A percentile compares a stretch with the other conserved stretches of the same genome.
These are phyloP conservation scores for Chlamydomonas schloesseri DNA, from an alignment of 139 green algal species.

Conservation along the genomic window DNA sequence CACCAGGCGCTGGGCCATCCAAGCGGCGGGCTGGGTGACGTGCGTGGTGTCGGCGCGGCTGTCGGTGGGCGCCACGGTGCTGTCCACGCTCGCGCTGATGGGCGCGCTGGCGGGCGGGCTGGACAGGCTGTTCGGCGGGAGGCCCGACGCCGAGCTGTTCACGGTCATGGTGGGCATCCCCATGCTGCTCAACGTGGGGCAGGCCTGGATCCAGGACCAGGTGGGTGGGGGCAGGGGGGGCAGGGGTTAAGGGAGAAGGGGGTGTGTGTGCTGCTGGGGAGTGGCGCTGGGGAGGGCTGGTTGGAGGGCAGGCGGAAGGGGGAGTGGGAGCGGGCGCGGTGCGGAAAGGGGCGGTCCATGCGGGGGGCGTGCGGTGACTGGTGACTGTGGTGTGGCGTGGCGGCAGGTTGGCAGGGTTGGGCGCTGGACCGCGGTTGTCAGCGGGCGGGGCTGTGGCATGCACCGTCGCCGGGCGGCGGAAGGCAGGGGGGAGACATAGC, in stretches of 20 bases:
- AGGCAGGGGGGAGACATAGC: no score
- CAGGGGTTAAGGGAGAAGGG: neutral
- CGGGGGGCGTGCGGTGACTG: no score
- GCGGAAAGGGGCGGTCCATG: no score
- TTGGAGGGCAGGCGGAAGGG: no score
- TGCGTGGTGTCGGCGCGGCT: constrained; percentile 53
- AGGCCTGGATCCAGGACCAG: constrained; percentile 66
- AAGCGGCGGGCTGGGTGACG: constrained; percentile 49
- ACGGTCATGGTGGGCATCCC: constrained; percentile 56
- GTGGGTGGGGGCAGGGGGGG: neutral
- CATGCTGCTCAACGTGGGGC: constrained; percentile 57
- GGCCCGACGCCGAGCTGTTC: constrained; percentile 47
- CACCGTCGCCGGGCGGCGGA: no score
- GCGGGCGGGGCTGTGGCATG: no score
- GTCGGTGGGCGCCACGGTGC: constrained; percentile 47
- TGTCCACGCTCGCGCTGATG: constrained; percentile 29
- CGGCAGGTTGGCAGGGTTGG: no score
- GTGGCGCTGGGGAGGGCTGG: neutral
- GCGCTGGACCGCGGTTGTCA: no score
- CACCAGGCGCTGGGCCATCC: constrained; percentile 39
- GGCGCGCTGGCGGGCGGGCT: constrained; percentile 1
- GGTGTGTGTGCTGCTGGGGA: neutral
- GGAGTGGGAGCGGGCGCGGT: no score
- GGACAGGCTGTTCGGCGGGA: constrained; percentile 44
- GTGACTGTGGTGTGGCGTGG: no score